Percentiles rank a stretch among this genome's conserved stretches.
Evolutionary conservation across 2,329 filamentous ascomycete genomes (phyloP).

Genomic region (Diplocarpon rosae): DNA sequence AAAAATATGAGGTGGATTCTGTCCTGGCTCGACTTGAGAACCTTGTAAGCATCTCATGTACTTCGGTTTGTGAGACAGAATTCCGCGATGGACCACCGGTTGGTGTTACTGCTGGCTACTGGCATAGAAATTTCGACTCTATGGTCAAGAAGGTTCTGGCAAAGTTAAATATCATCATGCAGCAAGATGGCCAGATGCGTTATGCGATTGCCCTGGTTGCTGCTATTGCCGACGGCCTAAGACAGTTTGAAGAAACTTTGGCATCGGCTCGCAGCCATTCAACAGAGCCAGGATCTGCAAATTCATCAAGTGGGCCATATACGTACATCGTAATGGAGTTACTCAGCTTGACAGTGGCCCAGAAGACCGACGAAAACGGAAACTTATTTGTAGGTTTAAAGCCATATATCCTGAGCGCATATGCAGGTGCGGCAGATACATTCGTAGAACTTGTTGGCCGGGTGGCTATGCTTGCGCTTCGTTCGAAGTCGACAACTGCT

Average conservation of each 20-base stretch:
- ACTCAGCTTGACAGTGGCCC: conserved; percentile 8
- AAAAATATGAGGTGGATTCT: conserved; percentile 5
- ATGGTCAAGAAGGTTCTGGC: conserved; percentile 13
- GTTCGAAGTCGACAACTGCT: conserved; percentile 11
- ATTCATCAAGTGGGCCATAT: conserved; percentile 10
- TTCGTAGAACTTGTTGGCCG: conserved; percentile 16
- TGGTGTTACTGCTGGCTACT: conserved; percentile 5
- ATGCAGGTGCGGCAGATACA: conserved; percentile 4
- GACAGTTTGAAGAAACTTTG: conserved; percentile 18
- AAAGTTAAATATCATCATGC: conserved; percentile 4
- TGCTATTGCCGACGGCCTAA: conserved; percentile 16
- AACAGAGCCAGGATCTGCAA: not conserved
- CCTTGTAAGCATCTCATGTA: conserved; percentile 18
- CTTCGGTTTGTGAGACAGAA: conserved; percentile 10
- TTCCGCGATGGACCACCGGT: not conserved
- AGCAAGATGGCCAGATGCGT: conserved; percentile 9
- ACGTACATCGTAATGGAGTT: conserved; percentile 13
- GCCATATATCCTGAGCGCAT: not conserved
- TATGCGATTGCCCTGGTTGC: conserved; percentile 20
- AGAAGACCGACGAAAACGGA: conserved; percentile 2
- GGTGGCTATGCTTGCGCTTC: conserved; percentile 13
- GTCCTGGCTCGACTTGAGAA: conserved; percentile 14
- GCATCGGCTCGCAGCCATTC: conserved; percentile 1
- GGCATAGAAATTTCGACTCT: conserved; percentile 18
- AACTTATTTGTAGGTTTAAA: conserved; percentile 1